phyloP scores from a whole-genome alignment of 2,329 filamentous ascomycete genomes.

The Ophiostoma angusticollis region DNA sequence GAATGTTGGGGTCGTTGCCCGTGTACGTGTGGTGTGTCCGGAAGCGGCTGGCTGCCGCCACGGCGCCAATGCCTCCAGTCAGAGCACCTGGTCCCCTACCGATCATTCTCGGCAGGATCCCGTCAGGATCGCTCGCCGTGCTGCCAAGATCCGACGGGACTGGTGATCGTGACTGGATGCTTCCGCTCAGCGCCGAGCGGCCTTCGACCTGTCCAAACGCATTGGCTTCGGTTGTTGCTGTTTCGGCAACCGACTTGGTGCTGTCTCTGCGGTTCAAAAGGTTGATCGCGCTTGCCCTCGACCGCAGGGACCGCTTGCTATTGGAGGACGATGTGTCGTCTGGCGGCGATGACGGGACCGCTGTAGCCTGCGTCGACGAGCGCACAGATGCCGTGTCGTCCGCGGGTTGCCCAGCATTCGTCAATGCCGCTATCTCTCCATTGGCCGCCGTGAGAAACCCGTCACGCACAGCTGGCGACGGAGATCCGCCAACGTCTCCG shows the following conservation, averaged over 20 bases:
- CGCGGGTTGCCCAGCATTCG: constrained; percentile 15
- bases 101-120: constrained; percentile 10
- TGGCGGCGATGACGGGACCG: constrained; percentile 22
- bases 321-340: constrained; percentile 1
- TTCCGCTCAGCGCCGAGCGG: constrained; percentile 31
- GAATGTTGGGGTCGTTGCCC: constrained; percentile 59
- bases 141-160: constrained; percentile 14
- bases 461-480: constrained; percentile 19
- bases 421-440: constrained; percentile 17
- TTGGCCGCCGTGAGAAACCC: constrained; percentile 17
- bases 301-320: constrained; percentile 29
- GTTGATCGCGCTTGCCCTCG: constrained; percentile 46
- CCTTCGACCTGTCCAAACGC: constrained; percentile 49
- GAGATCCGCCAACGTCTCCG: constrained; percentile 25
- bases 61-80: constrained; percentile 7
- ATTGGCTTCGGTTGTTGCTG: constrained; percentile 44
- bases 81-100: constrained; percentile 22
- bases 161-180: constrained; percentile 14
- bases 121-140: constrained; percentile 6
- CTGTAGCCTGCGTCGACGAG: constrained; percentile 24
- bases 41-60: constrained; percentile 26
- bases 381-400: constrained; percentile 13
- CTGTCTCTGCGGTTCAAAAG: constrained; percentile 47
- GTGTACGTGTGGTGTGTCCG: constrained; percentile 68
- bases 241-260: constrained; percentile 45